Evolutionary conservation across 1,284 basidiomycete genomes (phyloP), one percentile per base, ranked within the genome.

Genomic region (Pseudozyma thailandica): DNA sequence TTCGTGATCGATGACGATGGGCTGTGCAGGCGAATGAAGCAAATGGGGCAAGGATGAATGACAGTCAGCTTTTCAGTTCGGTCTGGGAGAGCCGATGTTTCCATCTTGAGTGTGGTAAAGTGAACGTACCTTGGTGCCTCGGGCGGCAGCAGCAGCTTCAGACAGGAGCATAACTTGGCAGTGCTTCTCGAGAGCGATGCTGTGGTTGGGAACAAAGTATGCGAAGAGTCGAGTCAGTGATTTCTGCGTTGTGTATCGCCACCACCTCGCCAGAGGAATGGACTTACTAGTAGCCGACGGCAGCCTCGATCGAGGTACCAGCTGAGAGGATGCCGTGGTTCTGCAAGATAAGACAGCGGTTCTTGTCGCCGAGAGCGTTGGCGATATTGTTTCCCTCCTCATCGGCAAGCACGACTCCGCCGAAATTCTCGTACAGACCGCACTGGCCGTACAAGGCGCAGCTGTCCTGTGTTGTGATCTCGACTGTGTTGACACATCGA

Each of bases 311-410:
- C 23, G 84, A 79, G 28, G 74, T 74, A 37, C 85, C 85, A 23
- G 85, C 85, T 7, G 87, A 85, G 47, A 90, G 85, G 33, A 88
- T 82, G 10, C 89, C 89, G 50, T 80, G 78, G 51, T 89, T 90
- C 82, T 89, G 85, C 25, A 85, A 51, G 45, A 85, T 81, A 39
- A 84, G 54, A 7, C 84, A 80, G 53, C 80, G 82, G 54, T 83
- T 83, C 43, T 84, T 85, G 65, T 85, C 86, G 23, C 88, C 88
- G 9, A 89, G 80, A 2, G 86, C 84, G 27, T 84, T 74, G 15
- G 88, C 87, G 54, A 90, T 90, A 45, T 85, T 85, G 42, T 81
- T 72, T 7, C 87, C 87, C 82, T 90, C 89, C 41, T 87, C 86
- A 16, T 84, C 81, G n/a, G 86, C 86, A 2, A 89, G 82, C 7